Percentiles rank a stretch among this genome's conserved stretches.
Evolutionary conservation across 2,329 filamentous ascomycete species (phyloP).

Genomic region (Dactylonectria estremocensis): DNA sequence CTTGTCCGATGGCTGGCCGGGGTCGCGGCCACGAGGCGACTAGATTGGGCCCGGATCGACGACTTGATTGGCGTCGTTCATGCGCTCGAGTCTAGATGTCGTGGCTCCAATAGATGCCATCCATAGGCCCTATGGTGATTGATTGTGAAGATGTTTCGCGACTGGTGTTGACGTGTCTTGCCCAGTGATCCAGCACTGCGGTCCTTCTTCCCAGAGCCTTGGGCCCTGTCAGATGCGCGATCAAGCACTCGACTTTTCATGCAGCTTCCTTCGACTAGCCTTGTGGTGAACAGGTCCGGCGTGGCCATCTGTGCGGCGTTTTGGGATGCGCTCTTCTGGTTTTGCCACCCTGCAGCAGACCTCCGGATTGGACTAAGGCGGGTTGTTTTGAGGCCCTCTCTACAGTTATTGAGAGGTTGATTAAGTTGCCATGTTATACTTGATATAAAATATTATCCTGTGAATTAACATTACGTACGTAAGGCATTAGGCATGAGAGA

Average conservation of each 20-base stretch:
- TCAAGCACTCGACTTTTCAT: slow-evolving; percentile 6
- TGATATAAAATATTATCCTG: neutral
- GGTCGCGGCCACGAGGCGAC: slow-evolving; percentile 14
- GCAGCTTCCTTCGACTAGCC: slow-evolving; percentile 8
- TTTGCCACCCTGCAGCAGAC: neutral
- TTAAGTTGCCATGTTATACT: neutral
- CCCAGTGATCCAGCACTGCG: slow-evolving; percentile 22
- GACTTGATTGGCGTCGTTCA: slow-evolving; percentile 42
- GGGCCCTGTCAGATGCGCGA: slow-evolving; percentile 11
- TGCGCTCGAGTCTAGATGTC: slow-evolving; percentile 41
- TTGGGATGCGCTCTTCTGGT: neutral
- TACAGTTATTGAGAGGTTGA: neutral
- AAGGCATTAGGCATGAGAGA: neutral
- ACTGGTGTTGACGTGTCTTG: slow-evolving; percentile 35
- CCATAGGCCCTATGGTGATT: neutral
- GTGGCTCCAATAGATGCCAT: slow-evolving; percentile 44
- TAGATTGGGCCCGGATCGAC: slow-evolving; percentile 27
- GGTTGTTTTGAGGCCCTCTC: neutral
- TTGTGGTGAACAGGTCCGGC: slow-evolving; percentile 7
- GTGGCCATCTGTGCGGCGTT: slow-evolving; percentile 4
- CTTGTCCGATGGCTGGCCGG: slow-evolving; percentile 12
- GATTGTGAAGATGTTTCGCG: slow-evolving; percentile 30
- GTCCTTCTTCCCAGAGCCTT: neutral
- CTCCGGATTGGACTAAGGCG: neutral
- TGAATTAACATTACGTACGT: neutral